Conservation (phyloP, 2,329 filamentous ascomycete species). For the Aurifilum marmelostoma region DNA sequence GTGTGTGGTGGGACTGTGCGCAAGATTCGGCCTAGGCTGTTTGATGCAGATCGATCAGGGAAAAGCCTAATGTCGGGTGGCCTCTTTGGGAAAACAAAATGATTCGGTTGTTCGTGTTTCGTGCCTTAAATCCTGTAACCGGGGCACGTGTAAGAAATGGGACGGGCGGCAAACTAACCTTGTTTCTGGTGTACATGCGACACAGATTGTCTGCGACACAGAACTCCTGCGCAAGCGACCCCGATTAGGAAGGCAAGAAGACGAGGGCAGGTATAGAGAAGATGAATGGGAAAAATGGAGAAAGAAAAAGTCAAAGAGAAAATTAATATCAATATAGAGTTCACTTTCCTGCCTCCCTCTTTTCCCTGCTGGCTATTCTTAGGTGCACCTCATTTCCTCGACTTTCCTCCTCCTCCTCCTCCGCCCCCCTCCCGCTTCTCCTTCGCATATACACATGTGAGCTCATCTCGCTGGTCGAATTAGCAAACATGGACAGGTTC, state of each 20-base stretch:
- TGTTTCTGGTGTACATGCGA: conserved; percentile 5
- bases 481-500: conserved; percentile 6
- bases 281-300: neutral
- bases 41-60: neutral
- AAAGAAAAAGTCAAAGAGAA: neutral
- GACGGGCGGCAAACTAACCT: conserved; percentile 14
- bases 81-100: too few species aligned
- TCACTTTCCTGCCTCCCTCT: neutral
- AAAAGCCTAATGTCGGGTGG: neutral
- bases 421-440: neutral
- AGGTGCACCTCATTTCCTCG: neutral
- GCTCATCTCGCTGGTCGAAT: conserved; percentile 11
- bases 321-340: neutral
- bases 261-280: neutral
- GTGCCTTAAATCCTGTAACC: conserved; percentile 7
- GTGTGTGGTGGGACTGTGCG: neutral
- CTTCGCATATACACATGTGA: neutral
- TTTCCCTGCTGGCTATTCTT: neutral
- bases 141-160: neutral
- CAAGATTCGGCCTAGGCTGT: neutral
- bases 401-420: neutral
- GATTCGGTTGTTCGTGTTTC: neutral
- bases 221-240: neutral
- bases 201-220: conserved; percentile 7
- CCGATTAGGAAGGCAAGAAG: conserved; percentile 1